Conservation (phyloP, 345 rosid genomes). For the Nasturtium officinale region DNA sequence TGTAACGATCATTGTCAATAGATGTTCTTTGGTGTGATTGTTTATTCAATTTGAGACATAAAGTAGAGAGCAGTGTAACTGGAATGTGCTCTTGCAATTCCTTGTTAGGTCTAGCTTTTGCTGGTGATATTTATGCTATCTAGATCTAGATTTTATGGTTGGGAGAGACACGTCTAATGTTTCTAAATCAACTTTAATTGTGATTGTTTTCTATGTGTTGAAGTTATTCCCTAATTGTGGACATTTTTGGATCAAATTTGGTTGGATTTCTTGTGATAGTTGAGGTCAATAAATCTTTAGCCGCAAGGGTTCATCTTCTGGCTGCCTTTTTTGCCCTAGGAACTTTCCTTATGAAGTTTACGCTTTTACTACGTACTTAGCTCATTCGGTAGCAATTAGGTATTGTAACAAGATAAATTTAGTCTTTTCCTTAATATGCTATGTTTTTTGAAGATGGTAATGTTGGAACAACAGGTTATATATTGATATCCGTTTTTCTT, state of each 20-base stretch:
- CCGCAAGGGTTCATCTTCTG: background rate
- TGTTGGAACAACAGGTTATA: background rate
- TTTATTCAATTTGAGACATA: background rate
- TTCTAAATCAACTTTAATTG: background rate
- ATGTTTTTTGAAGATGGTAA: background rate
- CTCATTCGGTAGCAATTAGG: background rate
- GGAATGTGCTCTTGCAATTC: background rate
- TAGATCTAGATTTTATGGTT: slow-evolving; percentile 4
- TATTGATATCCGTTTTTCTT: background rate
- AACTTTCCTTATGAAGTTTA: background rate
- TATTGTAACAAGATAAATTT: background rate
- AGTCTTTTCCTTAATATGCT: background rate
- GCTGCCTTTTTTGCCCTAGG: background rate
- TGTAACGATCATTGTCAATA: background rate
- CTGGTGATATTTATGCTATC: background rate
- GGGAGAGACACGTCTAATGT: background rate
- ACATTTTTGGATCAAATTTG: background rate
- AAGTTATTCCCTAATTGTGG: background rate
- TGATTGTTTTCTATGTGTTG: background rate
- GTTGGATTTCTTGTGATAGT: background rate
- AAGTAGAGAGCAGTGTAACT: slow-evolving; percentile 14
- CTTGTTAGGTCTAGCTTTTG: slow-evolving; percentile 2
- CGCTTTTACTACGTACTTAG: background rate
- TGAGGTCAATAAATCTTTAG: background rate
- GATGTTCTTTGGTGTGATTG: slow-evolving; percentile 6